Conservation (phyloP, 306 rosid species). For the Acacia acuminata region DNA sequence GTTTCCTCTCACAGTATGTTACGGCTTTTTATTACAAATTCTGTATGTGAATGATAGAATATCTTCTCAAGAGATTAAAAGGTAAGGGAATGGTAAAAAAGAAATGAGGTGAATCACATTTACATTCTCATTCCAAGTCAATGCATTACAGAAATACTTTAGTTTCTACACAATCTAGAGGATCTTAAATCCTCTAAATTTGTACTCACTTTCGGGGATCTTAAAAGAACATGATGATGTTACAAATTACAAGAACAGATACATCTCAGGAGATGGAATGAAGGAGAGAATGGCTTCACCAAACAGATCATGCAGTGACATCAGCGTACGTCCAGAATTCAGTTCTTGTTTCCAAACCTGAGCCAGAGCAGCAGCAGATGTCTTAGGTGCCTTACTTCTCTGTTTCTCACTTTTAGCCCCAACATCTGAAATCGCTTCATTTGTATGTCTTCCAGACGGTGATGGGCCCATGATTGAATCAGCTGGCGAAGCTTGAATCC, state of each 20-base stretch:
- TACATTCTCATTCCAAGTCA: not conserved
- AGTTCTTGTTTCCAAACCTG: conserved; percentile 81
- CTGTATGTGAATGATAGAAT: not conserved
- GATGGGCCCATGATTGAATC: conserved; percentile 38
- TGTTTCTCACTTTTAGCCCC: conserved; percentile 25
- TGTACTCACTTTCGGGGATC: not conserved
- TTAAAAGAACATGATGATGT: not conserved
- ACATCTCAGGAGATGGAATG: conserved; percentile 69
- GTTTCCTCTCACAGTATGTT: not conserved
- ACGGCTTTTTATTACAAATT: not conserved
- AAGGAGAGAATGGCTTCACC: conserved; percentile 72
- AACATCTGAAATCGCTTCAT: conserved; percentile 24
- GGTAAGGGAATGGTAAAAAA: not conserved
- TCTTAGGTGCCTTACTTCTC: conserved; percentile 35
- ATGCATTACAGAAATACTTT: not conserved
- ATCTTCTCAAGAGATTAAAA: not conserved
- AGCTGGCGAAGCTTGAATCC: conserved; percentile 31
- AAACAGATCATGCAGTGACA: conserved; percentile 54
- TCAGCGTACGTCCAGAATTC: conserved; percentile 59
- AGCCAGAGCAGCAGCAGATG: conserved; percentile 62
- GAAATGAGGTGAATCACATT: not conserved
- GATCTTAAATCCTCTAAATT: not conserved
- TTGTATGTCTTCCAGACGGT: conserved; percentile 32
- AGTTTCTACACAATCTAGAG: not conserved
- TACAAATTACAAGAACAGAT: conserved; percentile 49